Base-by-base conservation (phyloP, 1,284 basidiomycete species). In the Sporisorium graminicola region DNA sequence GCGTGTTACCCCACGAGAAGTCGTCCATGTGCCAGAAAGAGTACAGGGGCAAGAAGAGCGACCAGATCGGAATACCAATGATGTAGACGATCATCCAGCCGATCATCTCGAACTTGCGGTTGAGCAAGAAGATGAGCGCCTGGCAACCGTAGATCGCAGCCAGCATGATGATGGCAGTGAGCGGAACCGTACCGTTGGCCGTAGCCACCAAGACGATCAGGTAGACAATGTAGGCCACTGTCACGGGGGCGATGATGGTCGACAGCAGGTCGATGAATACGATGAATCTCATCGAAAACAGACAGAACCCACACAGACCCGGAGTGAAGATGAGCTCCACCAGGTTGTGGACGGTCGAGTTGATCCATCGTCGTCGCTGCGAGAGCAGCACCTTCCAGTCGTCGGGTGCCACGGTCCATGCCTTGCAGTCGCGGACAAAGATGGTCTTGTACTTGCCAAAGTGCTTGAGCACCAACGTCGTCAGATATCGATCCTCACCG, bases 1-100 rank as follows among this genome's bases (percentile, higher is more conserved):
- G 93, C 22, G 95, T 97, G 52, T 90, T 90, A 90, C 97, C 97
- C 97, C 86, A 86, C 4, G 94, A 95, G 90, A 98, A 98, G 87
- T 97, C 94, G 87, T 98, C 96, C 95, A 98, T 98, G 79, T 90
- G 91, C 96, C 95, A 99, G 91, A 98, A 98, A 1, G 96, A 96
- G 87, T 98, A 98, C 22, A 98, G 87, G 0, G 95, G 96, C 43
- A 98, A 89, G 87, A 95, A 90, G 88, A 99, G 92, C 22, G 95
- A 95, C 88, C 94, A 95, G 54, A 90, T 90, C 4, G 94, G 94
- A 75, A 96, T 94, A 57, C 94, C 95, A 22, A 94, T 86, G 84
- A 77, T 69, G 67, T 81, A 82, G 24, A 82, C 67, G 7, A 83
- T 12, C 80, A 84, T 82, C 79, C 83, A 83, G 13, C 81, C 79